Base-by-base conservation (phyloP, 2,329 filamentous ascomycete genomes). In the Pseudopyrenochaeta lycopersici region DNA sequence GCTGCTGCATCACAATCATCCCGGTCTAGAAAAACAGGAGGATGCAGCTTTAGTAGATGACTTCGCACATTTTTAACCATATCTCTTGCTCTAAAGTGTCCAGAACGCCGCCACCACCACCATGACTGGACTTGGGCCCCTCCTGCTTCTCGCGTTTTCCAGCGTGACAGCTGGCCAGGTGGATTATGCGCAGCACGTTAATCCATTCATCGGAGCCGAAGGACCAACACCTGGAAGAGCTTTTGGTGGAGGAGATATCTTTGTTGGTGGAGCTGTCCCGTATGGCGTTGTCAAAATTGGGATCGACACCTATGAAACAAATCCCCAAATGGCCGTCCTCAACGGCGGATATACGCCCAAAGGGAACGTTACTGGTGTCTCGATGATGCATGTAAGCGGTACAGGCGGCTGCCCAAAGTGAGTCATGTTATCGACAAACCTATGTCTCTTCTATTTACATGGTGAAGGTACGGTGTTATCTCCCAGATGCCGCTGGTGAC, bases 151-250 rank as follows among this genome's bases (percentile, higher is more conserved):
- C 23, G 23, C 23, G 4, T 27, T 27, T 27, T 27, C 4, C 23
- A 27, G 35, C 31, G 52, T 45, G 7, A 3, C 15, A 12, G 58
- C 64, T 15, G 62, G 70, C 12, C 49, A 58, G 33, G 54, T 65
- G 10, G 71, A 75, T 23, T 74, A 70, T 42, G 46, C 71, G 20
- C 66, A 71, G 44, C 74, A 66, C 29, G 80, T 81, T 6, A 80
- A 82, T 51, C 72, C 77, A 1, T 76, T 82, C 39, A 81, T 82
- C 15, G 80, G 80, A 5, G 78, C 78, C 1, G 79, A 81, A 58
- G 79, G 80, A 7, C 76, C 77, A 0, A 77, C 74, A 31, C 60
- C 76, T 3, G 78, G 79, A 2, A 72, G 72, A 40, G 69, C 71
- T 15, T 75, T 66, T 57, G 76, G 72, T 7, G 75, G 76, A 9